Evolutionary conservation across 2,329 filamentous ascomycete genomes (phyloP), one percentile per base, ranked within the genome.

Genomic region (Fusarium subtropicale): DNA sequence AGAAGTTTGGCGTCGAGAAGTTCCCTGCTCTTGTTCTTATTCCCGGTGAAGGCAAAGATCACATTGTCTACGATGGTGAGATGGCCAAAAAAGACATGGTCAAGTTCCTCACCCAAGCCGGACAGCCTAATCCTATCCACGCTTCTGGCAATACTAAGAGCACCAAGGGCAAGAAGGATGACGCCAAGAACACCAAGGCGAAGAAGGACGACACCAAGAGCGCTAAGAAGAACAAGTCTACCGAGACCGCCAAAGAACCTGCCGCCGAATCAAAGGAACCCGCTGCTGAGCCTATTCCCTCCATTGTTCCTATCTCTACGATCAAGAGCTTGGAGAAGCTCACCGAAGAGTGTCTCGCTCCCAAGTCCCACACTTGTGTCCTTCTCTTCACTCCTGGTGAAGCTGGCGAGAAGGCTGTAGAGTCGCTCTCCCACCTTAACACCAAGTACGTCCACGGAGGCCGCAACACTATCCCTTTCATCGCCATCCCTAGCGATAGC

Each of bases 1-100:
- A 92, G 62, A 87, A 88, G 60, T 98, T 95, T 76, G 91, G 89
- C 41, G 85, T 99, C 64, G 84, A 86, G 18, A 89, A 90, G 52
- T 97, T 93, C 77, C 97, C 96, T 0, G 90, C 91, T 0, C 82
- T 99, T 44, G 83, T 97, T 5, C 87, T 98, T 18, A 80, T 99
- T 7, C 92, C 93, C 0, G 91, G 89, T 28, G 89, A 88, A 24
- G 85, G 88, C 50, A 84, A 90, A 52, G 88, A 93, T 22, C 85
- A 88, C 5, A 83, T 96, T 57, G 81, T 90, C 44, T 97, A 97
- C 76, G 84, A 92, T 30, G 95, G 94, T 42, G 91, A 96, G 71
- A 82, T 97, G 77, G 96, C 94, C 79, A 97, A 97, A 82, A 88
- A 90, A 20, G 86, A 87, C 34, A 91, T 99, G 79, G 84, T 94